Conservation (phyloP, 1,284 basidiomycete genomes). For the Microbotryomycetes sp. region DNA sequence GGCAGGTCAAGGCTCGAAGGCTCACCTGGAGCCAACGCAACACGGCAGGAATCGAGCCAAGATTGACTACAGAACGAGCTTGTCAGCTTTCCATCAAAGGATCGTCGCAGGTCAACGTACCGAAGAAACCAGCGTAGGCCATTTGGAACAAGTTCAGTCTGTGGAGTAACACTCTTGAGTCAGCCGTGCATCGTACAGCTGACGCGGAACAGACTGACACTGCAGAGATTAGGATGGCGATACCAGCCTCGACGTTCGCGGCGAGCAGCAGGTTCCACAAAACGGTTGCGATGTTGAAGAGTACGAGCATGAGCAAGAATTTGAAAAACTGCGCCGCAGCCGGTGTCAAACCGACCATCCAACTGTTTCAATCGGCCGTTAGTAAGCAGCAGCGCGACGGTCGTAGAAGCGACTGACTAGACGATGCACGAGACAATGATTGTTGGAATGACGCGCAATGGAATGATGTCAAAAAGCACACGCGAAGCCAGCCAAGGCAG, state of each 20-base stretch:
- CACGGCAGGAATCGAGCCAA: constrained; percentile 30
- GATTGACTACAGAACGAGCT: constrained; percentile 8
- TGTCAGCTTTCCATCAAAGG: not conserved
- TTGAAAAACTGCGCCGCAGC: constrained; percentile 69
- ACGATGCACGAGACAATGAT: constrained; percentile 52
- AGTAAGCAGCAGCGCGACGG: not conserved
- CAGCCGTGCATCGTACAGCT: constrained; percentile 54
- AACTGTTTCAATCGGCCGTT: constrained; percentile 45
- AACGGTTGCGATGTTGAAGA: constrained; percentile 72
- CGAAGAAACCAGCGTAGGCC: constrained; percentile 47
- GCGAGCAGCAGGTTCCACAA: constrained; percentile 77
- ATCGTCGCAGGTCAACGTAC: constrained; percentile 54
- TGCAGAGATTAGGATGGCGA: constrained; percentile 67
- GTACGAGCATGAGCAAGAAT: constrained; percentile 65
- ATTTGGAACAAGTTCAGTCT: constrained; percentile 34
- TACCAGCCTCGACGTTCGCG: constrained; percentile 69
- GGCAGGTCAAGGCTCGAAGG: constrained; percentile 8
- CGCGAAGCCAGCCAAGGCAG: constrained; percentile 79
- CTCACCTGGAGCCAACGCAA: constrained; percentile 25
- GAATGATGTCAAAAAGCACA: constrained; percentile 74
- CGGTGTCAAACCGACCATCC: constrained; percentile 79
- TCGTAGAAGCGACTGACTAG: constrained; percentile 38
- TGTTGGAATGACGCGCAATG: constrained; percentile 72
- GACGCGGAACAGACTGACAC: constrained; percentile 48
- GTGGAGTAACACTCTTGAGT: constrained; percentile 49